Conservation (phyloP, 2,329 filamentous ascomycete genomes). For the Ceratocystis albifundus region DNA sequence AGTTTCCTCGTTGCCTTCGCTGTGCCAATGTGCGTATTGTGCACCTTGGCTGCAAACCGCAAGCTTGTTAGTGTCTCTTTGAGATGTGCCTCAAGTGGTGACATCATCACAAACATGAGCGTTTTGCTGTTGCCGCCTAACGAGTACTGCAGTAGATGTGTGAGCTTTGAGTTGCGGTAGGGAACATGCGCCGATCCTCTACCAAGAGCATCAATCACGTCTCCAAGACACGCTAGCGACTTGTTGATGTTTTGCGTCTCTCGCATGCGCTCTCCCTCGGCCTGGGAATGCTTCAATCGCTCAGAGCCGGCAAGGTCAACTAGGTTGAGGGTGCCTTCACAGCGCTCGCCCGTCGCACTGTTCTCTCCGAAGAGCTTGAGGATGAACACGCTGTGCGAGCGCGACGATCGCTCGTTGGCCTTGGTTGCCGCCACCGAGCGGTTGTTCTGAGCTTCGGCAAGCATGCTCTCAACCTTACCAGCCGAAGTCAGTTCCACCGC, state of each 20-base stretch:
- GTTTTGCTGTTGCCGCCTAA: constrained; percentile 93
- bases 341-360: constrained; percentile 62
- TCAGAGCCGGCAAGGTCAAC: constrained; percentile 94
- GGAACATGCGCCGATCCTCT: constrained; percentile 74
- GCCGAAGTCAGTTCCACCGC: constrained; percentile 68
- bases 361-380: constrained; percentile 67
- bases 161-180: constrained; percentile 94
- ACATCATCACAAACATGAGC: constrained; percentile 98
- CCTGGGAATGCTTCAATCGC: constrained; percentile 73
- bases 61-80: constrained; percentile 89
- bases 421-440: constrained; percentile 93
- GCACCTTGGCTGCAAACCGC: constrained; percentile 88
- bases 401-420: constrained; percentile 86
- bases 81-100: constrained; percentile 77
- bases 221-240: constrained; percentile 78
- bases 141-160: constrained; percentile 87
- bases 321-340: constrained; percentile 86
- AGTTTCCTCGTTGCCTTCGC: constrained; percentile 64
- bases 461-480: constrained; percentile 64
- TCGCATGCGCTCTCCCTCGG: constrained; percentile 73
- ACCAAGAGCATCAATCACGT: constrained; percentile 89
- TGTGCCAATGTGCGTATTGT: constrained; percentile 85
- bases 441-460: constrained; percentile 71
- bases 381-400: constrained; percentile 94
- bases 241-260: constrained; percentile 98